Percentiles rank a stretch among this genome's conserved stretches.
phyloP scores from a whole-genome alignment of 2,329 filamentous ascomycete genomes.

The Epichloe festucae region DNA sequence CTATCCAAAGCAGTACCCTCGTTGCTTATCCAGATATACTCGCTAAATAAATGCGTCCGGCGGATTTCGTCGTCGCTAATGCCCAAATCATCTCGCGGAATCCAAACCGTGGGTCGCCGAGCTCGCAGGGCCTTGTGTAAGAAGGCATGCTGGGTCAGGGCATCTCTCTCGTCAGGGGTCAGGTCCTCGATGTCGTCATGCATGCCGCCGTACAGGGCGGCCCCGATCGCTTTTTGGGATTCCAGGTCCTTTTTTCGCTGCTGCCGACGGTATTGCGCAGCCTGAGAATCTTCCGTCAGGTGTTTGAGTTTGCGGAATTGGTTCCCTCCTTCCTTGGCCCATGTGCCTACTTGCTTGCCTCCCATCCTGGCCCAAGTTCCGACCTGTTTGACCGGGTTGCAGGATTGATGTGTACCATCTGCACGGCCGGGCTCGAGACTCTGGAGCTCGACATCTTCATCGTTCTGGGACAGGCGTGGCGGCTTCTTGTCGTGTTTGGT shows the following conservation, averaged over 20 bases:
- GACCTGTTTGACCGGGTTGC: conserved; percentile 35
- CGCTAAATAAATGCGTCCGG: conserved; percentile 62
- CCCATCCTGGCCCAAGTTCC: conserved; percentile 30
- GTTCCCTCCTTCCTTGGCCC: conserved; percentile 32
- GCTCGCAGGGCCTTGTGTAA: conserved; percentile 80
- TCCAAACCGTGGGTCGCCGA: conserved; percentile 80
- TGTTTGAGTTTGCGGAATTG: conserved; percentile 32
- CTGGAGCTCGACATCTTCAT: conserved; percentile 28
- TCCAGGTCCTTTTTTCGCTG: conserved; percentile 52
- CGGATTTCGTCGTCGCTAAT: conserved; percentile 84
- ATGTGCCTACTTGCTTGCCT: conserved; percentile 18
- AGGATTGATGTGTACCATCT: conserved; percentile 15
- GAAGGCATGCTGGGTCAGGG: conserved; percentile 76
- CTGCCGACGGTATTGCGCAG: conserved; percentile 33
- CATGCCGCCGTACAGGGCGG: conserved; percentile 74
- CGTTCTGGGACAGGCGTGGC: conserved; percentile 19
- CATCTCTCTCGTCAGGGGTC: conserved; percentile 77
- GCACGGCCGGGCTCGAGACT: conserved; percentile 14
- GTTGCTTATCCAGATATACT: conserved; percentile 85
- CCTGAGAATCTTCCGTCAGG: conserved; percentile 20
- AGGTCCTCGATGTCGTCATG: conserved; percentile 92
- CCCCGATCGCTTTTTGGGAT: conserved; percentile 58
- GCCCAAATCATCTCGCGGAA: conserved; percentile 80
- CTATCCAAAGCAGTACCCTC: conserved; percentile 80
- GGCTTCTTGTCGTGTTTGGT: conserved; percentile 15